Evolutionary conservation across 495 filamentous ascomycete genomes (phyloP).

Genomic region (Neurospora sp.): DNA sequence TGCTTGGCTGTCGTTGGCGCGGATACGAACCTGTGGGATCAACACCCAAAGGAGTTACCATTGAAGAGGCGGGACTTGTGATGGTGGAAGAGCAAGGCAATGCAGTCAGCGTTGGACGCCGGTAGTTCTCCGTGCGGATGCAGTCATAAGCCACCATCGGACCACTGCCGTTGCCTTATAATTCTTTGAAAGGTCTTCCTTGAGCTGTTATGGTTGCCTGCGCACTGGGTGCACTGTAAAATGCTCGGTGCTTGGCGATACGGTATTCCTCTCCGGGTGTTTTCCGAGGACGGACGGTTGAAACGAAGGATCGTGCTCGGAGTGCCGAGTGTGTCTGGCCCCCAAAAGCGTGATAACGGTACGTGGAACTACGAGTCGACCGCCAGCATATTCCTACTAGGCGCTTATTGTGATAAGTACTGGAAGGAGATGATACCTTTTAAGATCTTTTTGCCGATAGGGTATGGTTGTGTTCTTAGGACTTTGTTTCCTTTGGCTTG

Average conservation of each 20-base stretch:
- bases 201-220: neutral
- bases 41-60: neutral
- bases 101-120: neutral
- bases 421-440: neutral
- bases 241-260: neutral
- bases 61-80: neutral
- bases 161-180: neutral
- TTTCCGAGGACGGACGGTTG: neutral
- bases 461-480: neutral
- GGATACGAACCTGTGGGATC: neutral
- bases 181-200: neutral
- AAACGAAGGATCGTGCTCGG: neutral
- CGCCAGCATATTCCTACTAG: neutral
- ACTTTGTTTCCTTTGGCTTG: neutral
- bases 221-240: neutral
- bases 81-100: neutral
- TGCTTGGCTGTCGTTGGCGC: neutral
- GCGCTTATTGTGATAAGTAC: neutral
- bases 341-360: neutral
- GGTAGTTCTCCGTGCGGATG: neutral
- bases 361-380: neutral
- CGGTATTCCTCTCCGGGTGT: neutral
- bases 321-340: neutral
- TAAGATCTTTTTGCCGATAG: neutral
- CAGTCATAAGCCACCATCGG: neutral